These are phyloP conservation scores for Xylaria venustula DNA, from an alignment of 495 filamentous ascomycete species.

Conservation along the genomic window DNA sequence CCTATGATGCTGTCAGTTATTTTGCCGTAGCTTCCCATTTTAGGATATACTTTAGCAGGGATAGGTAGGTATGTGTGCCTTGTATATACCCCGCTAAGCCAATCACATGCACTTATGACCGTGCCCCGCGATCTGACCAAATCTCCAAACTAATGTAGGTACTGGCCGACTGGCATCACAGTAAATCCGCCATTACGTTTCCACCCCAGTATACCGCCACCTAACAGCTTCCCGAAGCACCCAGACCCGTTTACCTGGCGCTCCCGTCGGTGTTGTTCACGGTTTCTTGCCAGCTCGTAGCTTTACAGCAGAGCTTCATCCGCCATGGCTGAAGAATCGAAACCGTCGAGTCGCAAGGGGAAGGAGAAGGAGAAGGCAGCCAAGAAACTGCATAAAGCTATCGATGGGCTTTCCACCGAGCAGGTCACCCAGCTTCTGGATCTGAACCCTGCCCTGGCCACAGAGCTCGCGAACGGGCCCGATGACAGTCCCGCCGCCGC, in stretches of 20 bases:
- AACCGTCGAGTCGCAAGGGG: slow-evolving; percentile 42
- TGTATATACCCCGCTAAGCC: neutral
- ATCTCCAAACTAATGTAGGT: neutral
- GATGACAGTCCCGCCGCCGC: slow-evolving; percentile 32
- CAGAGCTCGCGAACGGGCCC: slow-evolving; percentile 43
- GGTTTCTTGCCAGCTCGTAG: neutral
- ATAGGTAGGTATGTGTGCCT: too few species aligned
- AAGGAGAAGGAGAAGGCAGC: slow-evolving; percentile 50
- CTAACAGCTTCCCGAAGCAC: neutral
- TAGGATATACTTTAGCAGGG: too few species aligned
- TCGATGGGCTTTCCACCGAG: slow-evolving; percentile 44
- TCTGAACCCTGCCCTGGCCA: slow-evolving; percentile 60
- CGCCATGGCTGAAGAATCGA: slow-evolving; percentile 52
- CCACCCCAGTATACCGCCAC: neutral
- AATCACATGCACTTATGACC: neutral
- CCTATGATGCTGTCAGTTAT: too few species aligned
- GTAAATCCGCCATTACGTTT: too few species aligned
- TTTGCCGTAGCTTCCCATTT: too few species aligned
- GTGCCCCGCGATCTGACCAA: neutral
- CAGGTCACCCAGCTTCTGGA: slow-evolving; percentile 56
- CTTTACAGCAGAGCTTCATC: neutral
- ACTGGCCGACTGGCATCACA: too few species aligned
- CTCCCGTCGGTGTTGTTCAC: neutral
- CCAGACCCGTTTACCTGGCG: neutral
- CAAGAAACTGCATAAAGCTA: slow-evolving; percentile 39